These are phyloP conservation scores for Schoenoplectus triqueter DNA, from an alignment of 202 grass and related monocot species.

Conservation along the genomic window DNA sequence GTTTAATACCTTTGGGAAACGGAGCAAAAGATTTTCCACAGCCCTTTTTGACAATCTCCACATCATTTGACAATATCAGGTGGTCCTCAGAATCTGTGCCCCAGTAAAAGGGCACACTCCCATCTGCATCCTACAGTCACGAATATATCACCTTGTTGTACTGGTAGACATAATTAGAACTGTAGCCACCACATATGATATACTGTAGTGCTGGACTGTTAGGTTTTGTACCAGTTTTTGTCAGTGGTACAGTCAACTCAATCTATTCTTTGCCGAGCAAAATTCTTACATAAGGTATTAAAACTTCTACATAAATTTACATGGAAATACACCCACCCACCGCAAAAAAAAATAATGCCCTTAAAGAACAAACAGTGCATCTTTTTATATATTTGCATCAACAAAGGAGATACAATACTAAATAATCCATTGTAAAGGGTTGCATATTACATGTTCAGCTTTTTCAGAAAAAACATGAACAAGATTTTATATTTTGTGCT, in stretches of 20 bases:
- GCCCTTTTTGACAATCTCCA: conserved; percentile 60
- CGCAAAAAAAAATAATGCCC: neutral
- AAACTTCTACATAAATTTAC: neutral
- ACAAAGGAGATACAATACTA: neutral
- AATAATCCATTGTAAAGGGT: neutral
- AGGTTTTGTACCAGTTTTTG: neutral
- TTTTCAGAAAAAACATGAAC: too few species aligned
- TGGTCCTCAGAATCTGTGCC: conserved; percentile 67
- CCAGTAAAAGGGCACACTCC: conserved; percentile 82
- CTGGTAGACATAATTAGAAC: neutral
- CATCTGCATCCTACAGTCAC: conserved; percentile 63
- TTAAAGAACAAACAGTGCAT: neutral
- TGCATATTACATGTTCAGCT: neutral
- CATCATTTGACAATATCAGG: conserved; percentile 62
- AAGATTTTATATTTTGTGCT: too few species aligned
- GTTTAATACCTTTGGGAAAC: conserved; percentile 71
- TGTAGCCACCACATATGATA: neutral
- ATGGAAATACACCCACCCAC: neutral
- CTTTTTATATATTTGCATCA: neutral
- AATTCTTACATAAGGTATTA: conserved; percentile 1
- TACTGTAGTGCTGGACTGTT: neutral
- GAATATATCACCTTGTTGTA: neutral
- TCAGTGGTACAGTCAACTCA: neutral
- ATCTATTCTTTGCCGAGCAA: neutral
- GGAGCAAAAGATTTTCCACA: conserved; percentile 81